phyloP scores from a whole-genome alignment of 1,139 yeast genomes.

The Spencermartinsiella ligniputridi region DNA sequence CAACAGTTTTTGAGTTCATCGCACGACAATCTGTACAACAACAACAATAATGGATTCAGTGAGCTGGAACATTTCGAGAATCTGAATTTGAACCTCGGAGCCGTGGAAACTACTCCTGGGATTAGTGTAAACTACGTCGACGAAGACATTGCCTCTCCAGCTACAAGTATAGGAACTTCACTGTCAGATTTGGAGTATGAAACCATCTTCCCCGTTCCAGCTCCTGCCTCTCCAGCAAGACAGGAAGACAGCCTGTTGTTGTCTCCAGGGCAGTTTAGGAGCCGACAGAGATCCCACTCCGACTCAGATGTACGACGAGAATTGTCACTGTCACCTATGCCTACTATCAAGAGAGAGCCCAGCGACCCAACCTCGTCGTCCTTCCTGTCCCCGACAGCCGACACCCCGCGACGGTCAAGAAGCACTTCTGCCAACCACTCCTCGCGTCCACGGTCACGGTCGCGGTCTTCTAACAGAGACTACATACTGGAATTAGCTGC shows the following conservation, averaged over 20 bases:
- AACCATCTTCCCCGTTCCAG: neutral
- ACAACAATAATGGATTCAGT: slow-evolving; percentile 2
- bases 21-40: neutral
- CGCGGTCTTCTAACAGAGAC: slow-evolving; percentile 28
- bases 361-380: too few species aligned
- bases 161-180: neutral
- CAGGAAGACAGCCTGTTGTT: slow-evolving; percentile 8
- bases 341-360: neutral
- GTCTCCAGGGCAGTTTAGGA: slow-evolving; percentile 9
- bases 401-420: slow-evolving; percentile 6
- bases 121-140: slow-evolving; percentile 11
- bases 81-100: neutral
- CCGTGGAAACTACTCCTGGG: slow-evolving; percentile 9
- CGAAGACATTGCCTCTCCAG: slow-evolving; percentile 5
- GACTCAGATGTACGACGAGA: slow-evolving; percentile 17
- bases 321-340: slow-evolving; percentile 4
- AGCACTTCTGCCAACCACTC: slow-evolving; percentile 9
- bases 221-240: neutral
- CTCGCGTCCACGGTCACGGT: slow-evolving; percentile 25
- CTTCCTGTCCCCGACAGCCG: slow-evolving; percentile 3
- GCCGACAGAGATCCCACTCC: slow-evolving; percentile 23
- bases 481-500: slow-evolving; percentile 35
- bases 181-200: neutral
- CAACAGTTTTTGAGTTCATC: neutral
- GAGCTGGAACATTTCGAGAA: slow-evolving; percentile 3